phyloP scores from a whole-genome alignment of 371 early-diverging fungal species.

The Nematocida displodere region DNA sequence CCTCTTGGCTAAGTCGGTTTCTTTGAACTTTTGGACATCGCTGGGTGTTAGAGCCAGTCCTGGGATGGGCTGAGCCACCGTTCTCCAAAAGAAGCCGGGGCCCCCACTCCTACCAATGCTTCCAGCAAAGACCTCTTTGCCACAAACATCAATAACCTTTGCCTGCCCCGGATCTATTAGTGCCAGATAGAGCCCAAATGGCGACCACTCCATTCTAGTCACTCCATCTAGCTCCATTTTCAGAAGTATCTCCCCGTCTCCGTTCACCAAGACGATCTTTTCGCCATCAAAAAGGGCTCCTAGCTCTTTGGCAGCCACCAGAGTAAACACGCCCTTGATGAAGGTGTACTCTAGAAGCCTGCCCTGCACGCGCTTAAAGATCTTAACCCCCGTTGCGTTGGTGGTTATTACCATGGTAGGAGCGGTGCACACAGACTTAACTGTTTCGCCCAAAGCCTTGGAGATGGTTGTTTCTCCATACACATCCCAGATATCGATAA shows the following conservation, averaged over 20 bases:
- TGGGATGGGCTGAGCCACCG: not conserved
- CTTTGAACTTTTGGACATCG: conserved; percentile 34
- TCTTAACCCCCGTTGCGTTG: not conserved
- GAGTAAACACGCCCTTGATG: conserved; percentile 1
- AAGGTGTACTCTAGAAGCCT: not conserved
- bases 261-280: not conserved
- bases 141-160: conserved; percentile 27
- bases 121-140: conserved; percentile 38
- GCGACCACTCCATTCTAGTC: conserved; percentile 20
- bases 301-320: conserved; percentile 1
- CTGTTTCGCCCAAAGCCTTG: conserved; percentile 29
- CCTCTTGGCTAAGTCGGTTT: conserved; percentile 17
- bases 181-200: conserved; percentile 39
- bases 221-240: not conserved
- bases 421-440: not conserved
- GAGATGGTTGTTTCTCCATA: not conserved
- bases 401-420: not conserved
- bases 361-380: not conserved
- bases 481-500: conserved; percentile 35
- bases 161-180: conserved; percentile 30
- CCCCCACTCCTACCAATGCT: not conserved
- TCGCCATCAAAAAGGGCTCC: not conserved
- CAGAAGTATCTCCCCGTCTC: conserved; percentile 12
- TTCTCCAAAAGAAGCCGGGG: conserved; percentile 42
- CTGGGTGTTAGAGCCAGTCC: not conserved